A percentile compares a stretch with the other conserved stretches of the same genome.
Conservation (phyloP, 148 eudicot genomes). For the Rhododendron ferrugineum region DNA sequence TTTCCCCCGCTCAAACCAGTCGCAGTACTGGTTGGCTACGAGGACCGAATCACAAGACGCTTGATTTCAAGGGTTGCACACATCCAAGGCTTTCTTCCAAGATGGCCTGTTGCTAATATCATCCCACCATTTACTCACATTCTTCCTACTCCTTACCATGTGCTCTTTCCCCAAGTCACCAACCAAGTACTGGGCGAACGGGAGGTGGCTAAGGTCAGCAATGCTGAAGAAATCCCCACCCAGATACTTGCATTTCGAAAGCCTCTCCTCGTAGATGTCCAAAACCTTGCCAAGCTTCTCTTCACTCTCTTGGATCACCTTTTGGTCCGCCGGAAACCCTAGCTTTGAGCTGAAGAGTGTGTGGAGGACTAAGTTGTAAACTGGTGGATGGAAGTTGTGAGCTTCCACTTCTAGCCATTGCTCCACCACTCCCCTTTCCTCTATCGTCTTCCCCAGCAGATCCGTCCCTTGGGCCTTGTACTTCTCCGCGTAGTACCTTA, state of each 20-base stretch:
- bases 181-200: constrained; percentile 23
- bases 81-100: constrained; percentile 26
- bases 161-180: constrained; percentile 12
- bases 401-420: constrained; percentile 23
- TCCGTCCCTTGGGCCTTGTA: constrained; percentile 21
- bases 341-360: constrained; percentile 20
- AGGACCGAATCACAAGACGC: neutral
- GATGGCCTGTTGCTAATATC: constrained; percentile 43
- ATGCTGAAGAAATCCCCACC: constrained; percentile 39
- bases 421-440: constrained; percentile 19
- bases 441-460: constrained; percentile 14
- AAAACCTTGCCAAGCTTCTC: constrained; percentile 31
- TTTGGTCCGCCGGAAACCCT: constrained; percentile 18
- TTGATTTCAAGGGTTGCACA: neutral
- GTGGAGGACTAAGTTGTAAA: constrained; percentile 19
- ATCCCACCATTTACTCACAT: constrained; percentile 22
- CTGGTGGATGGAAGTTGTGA: constrained; percentile 27
- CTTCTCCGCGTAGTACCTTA: constrained; percentile 21
- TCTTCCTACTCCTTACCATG: constrained; percentile 9
- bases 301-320: constrained; percentile 24
- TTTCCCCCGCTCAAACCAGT: neutral
- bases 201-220: constrained; percentile 42
- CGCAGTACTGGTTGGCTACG: neutral
- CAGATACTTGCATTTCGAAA: constrained; percentile 30
- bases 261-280: constrained; percentile 36